These are phyloP conservation scores for Paraurostyla sp. DNA, from an alignment of 73 alveolate species.

Conservation along the genomic window DNA sequence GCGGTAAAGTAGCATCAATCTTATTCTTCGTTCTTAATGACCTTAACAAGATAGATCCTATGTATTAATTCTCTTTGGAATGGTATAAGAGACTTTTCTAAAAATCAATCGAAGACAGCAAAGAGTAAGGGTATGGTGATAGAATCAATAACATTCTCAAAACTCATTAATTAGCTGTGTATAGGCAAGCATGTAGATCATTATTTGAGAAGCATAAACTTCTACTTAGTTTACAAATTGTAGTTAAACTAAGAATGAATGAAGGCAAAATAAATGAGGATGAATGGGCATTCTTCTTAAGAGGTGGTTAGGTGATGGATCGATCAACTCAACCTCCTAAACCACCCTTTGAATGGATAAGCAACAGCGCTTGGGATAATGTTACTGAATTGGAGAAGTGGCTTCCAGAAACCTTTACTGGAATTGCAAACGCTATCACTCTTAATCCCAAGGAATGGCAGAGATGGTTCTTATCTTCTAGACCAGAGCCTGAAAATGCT, in stretches of 20 bases:
- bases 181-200: constrained; percentile 98
- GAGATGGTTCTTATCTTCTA: constrained; percentile 75
- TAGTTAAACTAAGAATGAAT: constrained; percentile 93
- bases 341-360: constrained; percentile 93
- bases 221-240: constrained; percentile 96
- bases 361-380: constrained; percentile 92
- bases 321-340: constrained; percentile 86
- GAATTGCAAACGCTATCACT: constrained; percentile 93
- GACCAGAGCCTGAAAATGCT: constrained; percentile 92
- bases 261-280: constrained; percentile 91
- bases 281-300: constrained; percentile 97
- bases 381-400: constrained; percentile 91
- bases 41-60: constrained; percentile 89
- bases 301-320: constrained; percentile 94
- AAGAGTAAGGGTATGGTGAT: constrained; percentile 90
- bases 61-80: constrained; percentile 96
- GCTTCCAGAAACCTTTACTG: constrained; percentile 89
- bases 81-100: constrained; percentile 92
- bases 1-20: constrained; percentile 90
- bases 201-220: constrained; percentile 99
- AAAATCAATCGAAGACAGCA: constrained; percentile 90
- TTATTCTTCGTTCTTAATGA: constrained; percentile 90
- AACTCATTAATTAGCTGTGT: constrained; percentile 92
- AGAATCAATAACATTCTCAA: constrained; percentile 87
- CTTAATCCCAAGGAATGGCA: constrained; percentile 98